These are phyloP conservation scores for Isabelozyma rhagii DNA, from an alignment of 805 yeast species.

Conservation along the genomic window DNA sequence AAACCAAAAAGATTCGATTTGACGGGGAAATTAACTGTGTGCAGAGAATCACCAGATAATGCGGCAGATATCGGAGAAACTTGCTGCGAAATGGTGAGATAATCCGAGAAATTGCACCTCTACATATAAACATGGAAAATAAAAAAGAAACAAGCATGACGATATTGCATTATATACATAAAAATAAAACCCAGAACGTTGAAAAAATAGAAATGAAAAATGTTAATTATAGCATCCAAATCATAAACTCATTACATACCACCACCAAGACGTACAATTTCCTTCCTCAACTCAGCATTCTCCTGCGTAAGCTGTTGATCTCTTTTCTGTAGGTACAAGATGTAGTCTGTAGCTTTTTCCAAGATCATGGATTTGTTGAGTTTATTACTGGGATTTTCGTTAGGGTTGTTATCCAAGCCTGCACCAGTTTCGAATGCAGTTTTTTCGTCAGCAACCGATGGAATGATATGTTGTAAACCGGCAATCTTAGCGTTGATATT, in stretches of 20 bases:
- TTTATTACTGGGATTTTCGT: slow-evolving; percentile 20
- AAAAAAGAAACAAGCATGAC: neutral
- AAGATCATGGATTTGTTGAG: slow-evolving; percentile 65
- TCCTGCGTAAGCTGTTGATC: slow-evolving; percentile 36
- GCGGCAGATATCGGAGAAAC: neutral
- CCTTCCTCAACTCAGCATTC: slow-evolving; percentile 19
- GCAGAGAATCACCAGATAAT: neutral
- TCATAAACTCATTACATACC: neutral
- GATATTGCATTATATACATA: neutral
- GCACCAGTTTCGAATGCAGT: slow-evolving; percentile 54
- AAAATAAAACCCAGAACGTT: neutral
- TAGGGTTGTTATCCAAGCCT: slow-evolving; percentile 6
- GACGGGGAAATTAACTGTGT: neutral
- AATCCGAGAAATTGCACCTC: neutral
- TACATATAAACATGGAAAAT: no score
- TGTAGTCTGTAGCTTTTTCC: slow-evolving; percentile 65
- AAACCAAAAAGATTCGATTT: no score
- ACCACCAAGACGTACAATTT: slow-evolving; percentile 13
- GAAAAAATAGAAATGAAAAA: neutral
- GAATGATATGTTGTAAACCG: slow-evolving; percentile 61
- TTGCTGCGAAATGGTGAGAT: neutral
- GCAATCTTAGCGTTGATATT: slow-evolving; percentile 72
- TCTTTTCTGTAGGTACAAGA: slow-evolving; percentile 49
- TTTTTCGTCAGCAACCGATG: slow-evolving; percentile 61
- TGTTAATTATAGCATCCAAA: neutral